These are phyloP conservation scores for Penicillium coprophilum DNA, from an alignment of 495 filamentous ascomycete genomes.

Conservation along the genomic window DNA sequence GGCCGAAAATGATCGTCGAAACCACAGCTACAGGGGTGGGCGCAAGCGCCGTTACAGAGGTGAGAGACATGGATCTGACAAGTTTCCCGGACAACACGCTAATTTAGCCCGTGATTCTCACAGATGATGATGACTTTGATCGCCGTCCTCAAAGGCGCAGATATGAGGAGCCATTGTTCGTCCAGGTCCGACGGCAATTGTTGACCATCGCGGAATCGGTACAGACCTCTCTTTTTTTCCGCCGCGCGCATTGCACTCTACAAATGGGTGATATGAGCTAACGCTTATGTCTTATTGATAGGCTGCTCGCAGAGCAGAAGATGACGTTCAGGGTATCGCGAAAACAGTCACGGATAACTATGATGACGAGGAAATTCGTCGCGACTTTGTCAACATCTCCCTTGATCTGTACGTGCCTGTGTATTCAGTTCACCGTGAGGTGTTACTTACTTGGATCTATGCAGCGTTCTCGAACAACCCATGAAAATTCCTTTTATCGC, in stretches of 20 bases:
- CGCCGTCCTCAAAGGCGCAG: conserved; percentile 71
- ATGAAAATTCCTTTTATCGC: conserved; percentile 95
- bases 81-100: conserved; percentile 15
- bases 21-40: conserved; percentile 56
- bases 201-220: conserved; percentile 82
- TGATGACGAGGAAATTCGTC: conserved; percentile 72
- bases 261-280: conserved; percentile 11
- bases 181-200: conserved; percentile 76
- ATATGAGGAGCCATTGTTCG: conserved; percentile 74
- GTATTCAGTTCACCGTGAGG: not conserved
- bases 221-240: conserved; percentile 26
- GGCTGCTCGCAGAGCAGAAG: conserved; percentile 75
- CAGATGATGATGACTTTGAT: conserved; percentile 76
- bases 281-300: conserved; percentile 18
- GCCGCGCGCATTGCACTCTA: conserved; percentile 11
- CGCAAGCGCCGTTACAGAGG: conserved; percentile 66
- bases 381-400: conserved; percentile 66
- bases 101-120: conserved; percentile 7
- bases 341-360: conserved; percentile 74
- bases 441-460: conserved; percentile 11
- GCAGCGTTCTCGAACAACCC: conserved; percentile 77
- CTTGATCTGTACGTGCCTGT: conserved; percentile 64
- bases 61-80: conserved; percentile 24
- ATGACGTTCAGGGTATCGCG: conserved; percentile 75
- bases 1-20: conserved; percentile 72